Evolutionary conservation across 345 rosid species (phyloP).

Genomic region (Mangifera indica): DNA sequence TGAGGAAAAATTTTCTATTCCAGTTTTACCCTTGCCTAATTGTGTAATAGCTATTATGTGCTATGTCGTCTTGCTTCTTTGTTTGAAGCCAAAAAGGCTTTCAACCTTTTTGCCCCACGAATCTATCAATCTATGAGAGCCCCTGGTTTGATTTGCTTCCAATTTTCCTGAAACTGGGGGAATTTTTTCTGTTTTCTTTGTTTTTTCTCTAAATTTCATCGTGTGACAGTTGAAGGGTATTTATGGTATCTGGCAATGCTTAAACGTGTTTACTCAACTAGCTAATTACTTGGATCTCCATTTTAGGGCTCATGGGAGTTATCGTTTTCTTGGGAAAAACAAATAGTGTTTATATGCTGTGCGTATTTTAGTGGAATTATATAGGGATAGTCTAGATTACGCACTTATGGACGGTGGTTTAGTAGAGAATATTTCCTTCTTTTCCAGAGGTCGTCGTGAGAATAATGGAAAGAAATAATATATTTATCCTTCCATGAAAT

Average conservation of each 20-base stretch:
- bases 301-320: constrained; percentile 14
- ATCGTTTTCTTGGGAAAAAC: constrained; percentile 17
- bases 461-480: no score
- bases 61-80: constrained; percentile 32
- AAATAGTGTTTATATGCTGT: constrained; percentile 7
- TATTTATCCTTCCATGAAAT: no score
- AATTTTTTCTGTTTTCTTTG: not conserved
- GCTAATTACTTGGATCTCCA: no score
- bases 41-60: constrained; percentile 30
- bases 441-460: no score
- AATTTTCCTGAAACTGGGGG: not conserved
- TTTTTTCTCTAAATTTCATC: no score
- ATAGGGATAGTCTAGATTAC: constrained; percentile 5
- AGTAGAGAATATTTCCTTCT: constrained; percentile 6
- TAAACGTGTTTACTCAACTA: no score
- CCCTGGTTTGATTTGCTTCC: constrained; percentile 14
- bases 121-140: constrained; percentile 14
- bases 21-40: constrained; percentile 34
- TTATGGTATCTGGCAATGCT: not conserved
- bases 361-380: constrained; percentile 16
- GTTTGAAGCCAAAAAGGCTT: constrained; percentile 32
- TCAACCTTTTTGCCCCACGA: constrained; percentile 17
- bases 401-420: not conserved
- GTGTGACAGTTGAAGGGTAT: not conserved
- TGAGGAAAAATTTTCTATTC: not conserved